Conservation (phyloP, 2,329 filamentous ascomycete genomes). For the Paraphaeosphaeria minitans region DNA sequence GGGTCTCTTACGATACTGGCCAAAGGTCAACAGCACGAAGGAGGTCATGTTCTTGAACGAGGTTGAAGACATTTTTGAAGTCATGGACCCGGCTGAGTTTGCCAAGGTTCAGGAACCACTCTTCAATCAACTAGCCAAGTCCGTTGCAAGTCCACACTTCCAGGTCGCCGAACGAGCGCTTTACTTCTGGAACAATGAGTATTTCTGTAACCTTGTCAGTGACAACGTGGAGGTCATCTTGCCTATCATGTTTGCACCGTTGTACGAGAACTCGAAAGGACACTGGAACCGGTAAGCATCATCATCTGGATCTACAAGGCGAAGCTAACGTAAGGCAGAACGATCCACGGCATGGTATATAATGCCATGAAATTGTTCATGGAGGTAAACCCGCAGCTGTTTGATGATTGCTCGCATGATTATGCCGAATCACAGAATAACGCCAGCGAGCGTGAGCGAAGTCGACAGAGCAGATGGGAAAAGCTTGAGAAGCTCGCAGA, state of each 20-base stretch:
- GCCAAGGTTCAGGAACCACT: slow-evolving; percentile 97
- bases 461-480: slow-evolving; percentile 88
- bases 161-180: slow-evolving; percentile 96
- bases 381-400: slow-evolving; percentile 98
- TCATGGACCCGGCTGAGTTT: slow-evolving; percentile 98
- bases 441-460: slow-evolving; percentile 80
- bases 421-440: slow-evolving; percentile 97
- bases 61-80: slow-evolving; percentile 98
- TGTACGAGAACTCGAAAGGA: slow-evolving; percentile 98
- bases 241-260: slow-evolving; percentile 97
- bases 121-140: slow-evolving; percentile 97
- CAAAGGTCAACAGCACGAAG: slow-evolving; percentile 99
- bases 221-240: slow-evolving; percentile 98
- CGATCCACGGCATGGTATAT: slow-evolving; percentile 99
- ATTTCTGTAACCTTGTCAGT: slow-evolving; percentile 98
- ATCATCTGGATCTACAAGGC: background rate
- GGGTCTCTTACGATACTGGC: slow-evolving; percentile 94
- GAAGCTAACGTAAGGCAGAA: slow-evolving; percentile 61
- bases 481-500: slow-evolving; percentile 80
- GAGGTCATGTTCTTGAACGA: slow-evolving; percentile 99
- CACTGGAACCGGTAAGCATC: slow-evolving; percentile 91
- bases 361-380: slow-evolving; percentile 99
- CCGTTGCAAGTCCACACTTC: slow-evolving; percentile 97
- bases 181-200: slow-evolving; percentile 99
- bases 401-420: slow-evolving; percentile 97